Base-by-base conservation (phyloP, 129 eudicot species). In the Flaveria trinervia region DNA sequence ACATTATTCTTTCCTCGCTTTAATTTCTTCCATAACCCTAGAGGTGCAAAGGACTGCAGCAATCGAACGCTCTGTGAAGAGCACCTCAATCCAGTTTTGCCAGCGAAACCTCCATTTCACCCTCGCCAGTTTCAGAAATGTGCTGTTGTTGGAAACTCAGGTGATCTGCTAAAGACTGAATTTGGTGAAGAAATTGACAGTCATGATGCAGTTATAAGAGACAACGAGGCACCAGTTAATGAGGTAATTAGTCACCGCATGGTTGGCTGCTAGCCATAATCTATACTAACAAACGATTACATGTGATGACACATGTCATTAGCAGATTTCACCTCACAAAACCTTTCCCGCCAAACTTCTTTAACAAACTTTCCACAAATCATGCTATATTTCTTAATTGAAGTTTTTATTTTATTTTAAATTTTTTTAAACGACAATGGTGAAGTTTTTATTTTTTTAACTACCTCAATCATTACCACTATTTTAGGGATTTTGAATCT, bases 91-190 rank as follows among this genome's bases (percentile, higher is more conserved):
- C 79, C 89, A 46, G 61, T 94, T 74, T 83, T 94, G 82, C 99
- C 99, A 75, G 92, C 94, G 55, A 82, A 83, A 73, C 99, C 99
- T 22, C 99, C 99, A 43, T 94, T 94, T 77, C 99, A 85, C 71
- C 99, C 97, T 76, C 92, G 93, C 73, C 99, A 94, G 84, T 94
- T 94, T 78, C 57, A 69, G 73, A 91, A 81, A 73, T 94, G 99
- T 85, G 99, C 99, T 26, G 97, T 94, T 89, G 99, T 94, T 78
- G 99, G 99, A 48, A 91, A 94, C 77, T 94, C 99, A 0, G 99
- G 99, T 67, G 99, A 94, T 82, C 92, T 94, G 70, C 72, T 94
- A 18, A 89, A 91, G 84, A 94, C 96, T 51, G 93, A 94, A 77
- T 94, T 94, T 84, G 99, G 99, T 44, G 54, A 89, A 77, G 99